A percentile compares a stretch with the other conserved stretches of the same genome.
Evolutionary conservation across 192 early-diverging fungal genomes (phyloP).

Genomic region (Coemansia sp.): DNA sequence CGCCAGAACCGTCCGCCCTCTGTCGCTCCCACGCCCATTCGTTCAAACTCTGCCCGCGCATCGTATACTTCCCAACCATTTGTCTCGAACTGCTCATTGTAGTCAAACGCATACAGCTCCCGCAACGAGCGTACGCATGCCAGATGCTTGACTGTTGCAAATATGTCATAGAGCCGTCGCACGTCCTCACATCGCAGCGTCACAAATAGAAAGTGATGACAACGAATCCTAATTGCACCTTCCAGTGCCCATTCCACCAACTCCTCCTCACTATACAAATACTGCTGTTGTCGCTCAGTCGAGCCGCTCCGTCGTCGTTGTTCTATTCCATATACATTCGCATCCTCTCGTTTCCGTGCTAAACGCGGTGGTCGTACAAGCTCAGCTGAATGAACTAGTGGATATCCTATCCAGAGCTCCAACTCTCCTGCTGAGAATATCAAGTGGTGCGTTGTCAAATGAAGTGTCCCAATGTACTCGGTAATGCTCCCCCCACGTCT

Average conservation of each 20-base stretch:
- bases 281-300: neutral
- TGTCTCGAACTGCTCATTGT: constrained; percentile 40
- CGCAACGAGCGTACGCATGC: constrained; percentile 75
- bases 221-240: constrained; percentile 60
- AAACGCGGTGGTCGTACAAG: constrained; percentile 35
- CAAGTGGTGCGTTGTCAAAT: constrained; percentile 76
- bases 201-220: constrained; percentile 81
- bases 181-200: constrained; percentile 68
- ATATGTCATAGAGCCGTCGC: constrained; percentile 70
- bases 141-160: constrained; percentile 73
- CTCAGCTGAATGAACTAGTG: constrained; percentile 77
- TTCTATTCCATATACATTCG: constrained; percentile 1
- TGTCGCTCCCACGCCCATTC: constrained; percentile 72
- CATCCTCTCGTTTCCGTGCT: neutral
- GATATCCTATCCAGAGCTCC: constrained; percentile 84
- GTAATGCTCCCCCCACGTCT: constrained; percentile 12
- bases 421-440: constrained; percentile 60
- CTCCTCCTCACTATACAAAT: constrained; percentile 6
- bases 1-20: constrained; percentile 68
- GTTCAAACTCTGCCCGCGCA: constrained; percentile 71
- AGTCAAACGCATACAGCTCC: constrained; percentile 77
- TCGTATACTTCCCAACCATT: constrained; percentile 76
- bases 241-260: constrained; percentile 25
- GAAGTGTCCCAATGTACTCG: constrained; percentile 57
- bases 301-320: neutral